Evolutionary conservation across 2,329 filamentous ascomycete genomes (phyloP), one percentile per base, ranked within the genome.

Genomic region (Graphilbum fragrans): DNA sequence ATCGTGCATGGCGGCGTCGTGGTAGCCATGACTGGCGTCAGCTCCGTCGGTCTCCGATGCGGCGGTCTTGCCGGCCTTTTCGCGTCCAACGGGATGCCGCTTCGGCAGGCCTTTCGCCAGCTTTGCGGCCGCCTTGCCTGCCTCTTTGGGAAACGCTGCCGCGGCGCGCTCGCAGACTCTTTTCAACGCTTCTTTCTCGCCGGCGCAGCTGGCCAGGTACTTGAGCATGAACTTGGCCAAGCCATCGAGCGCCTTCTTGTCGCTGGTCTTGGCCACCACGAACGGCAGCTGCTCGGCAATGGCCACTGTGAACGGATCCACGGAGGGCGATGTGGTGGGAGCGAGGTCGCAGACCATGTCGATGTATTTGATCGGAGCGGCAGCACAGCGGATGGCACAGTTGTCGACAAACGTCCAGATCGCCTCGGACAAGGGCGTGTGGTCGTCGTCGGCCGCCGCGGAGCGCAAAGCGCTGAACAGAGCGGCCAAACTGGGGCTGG

Each of bases 281-380:
- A 85, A 94, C 0, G 79, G 74, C 60, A 87, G 73, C 57, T 95
- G 88, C 55, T 95, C 88, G 3, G 74, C 63, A 18, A 94, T 65
- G 1, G 79, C 73, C 49, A 86, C 70, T 11, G 78, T 65, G 4
- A 94, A 53, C 17, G 86, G 69, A 49, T 82, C 86, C 11, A 75
- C 57, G 23, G 63, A 53, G 37, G 50, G 36, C 49, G n/a, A 48
- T 35, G 51, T 52, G 12, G 54, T 54, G 3, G 50, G 4, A 54
- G 58, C 49, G 2, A 72, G 49, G 33, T 75, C 69, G 41, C 78
- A 69, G 21, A 85, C 59, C 53, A 77, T 65, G 46, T 92, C 82
- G 22, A 92, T 76, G 53, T 94, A 90, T 55, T 86, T 93, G 53
- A 93, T 80, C 0, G 86, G 83, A 20, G 81, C 80, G 3, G 65